These are phyloP conservation scores for Pterocarpus santalinus DNA, from an alignment of 306 rosid genomes.

Conservation along the genomic window DNA sequence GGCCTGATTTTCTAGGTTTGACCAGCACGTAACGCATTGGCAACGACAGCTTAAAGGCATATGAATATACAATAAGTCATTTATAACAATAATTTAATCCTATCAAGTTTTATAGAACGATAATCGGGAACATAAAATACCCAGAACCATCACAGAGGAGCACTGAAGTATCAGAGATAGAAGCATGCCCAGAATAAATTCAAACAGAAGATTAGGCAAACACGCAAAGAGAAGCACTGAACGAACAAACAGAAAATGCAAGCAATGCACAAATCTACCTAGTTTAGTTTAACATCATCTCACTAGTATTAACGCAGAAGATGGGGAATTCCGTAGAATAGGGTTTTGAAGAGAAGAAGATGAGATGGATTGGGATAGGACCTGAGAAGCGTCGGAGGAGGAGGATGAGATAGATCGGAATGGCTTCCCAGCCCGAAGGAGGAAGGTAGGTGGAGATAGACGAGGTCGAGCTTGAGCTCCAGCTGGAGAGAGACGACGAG, in stretches of 20 bases:
- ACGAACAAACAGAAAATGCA: neutral
- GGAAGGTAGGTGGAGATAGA: no score
- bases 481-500: no score
- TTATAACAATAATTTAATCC: no score
- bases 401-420: neutral
- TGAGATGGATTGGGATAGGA: neutral
- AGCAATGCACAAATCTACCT: neutral
- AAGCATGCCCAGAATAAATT: neutral
- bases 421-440: no score
- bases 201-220: neutral
- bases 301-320: neutral
- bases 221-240: neutral
- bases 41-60: no score
- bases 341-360: neutral
- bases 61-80: no score
- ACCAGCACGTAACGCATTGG: no score
- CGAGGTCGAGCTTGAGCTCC: no score
- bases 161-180: neutral
- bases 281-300: neutral
- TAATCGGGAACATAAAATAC: no score
- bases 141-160: no score
- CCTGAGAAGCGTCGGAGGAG: neutral
- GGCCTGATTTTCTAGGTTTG: no score
- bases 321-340: neutral
- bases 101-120: no score